Conservation (phyloP, 73 alveolate species). For the Paramecium primaurelia region DNA sequence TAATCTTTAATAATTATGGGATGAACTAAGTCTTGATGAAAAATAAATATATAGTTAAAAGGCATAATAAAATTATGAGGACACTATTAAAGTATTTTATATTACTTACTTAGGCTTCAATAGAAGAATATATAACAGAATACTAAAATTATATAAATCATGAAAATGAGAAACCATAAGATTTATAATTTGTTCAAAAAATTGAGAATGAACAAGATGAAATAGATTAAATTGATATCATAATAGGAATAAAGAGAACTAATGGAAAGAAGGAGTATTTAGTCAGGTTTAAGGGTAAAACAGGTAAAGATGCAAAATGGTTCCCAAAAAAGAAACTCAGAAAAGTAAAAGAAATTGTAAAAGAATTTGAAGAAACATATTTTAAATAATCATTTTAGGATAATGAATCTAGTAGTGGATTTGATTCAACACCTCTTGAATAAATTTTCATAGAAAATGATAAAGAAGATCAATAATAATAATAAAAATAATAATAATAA, state of each 20-base stretch:
- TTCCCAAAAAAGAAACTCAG: slow-evolving; percentile 5
- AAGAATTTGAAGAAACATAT: background rate
- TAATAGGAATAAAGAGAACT: background rate
- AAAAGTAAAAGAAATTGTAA: background rate
- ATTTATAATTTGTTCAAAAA: background rate
- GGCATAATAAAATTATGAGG: background rate
- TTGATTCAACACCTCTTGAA: background rate
- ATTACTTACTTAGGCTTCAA: background rate
- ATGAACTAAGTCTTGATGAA: background rate
- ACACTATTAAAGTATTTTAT: background rate
- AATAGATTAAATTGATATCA: background rate
- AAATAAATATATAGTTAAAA: background rate
- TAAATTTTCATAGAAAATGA: background rate
- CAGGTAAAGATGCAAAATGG: slow-evolving; percentile 37
- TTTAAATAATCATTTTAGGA: background rate
- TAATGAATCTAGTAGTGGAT: background rate
- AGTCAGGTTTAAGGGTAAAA: slow-evolving; percentile 6
- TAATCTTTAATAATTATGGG: background rate
- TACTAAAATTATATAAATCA: background rate
- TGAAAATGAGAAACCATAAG: background rate
- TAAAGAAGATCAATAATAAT: background rate
- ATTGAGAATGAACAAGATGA: background rate
- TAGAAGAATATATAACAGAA: background rate
- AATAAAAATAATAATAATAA: background rate
- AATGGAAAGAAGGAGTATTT: slow-evolving; percentile 29